These are phyloP conservation scores for Kwoniella shandongensis DNA, from an alignment of 768 basidiomycete species.

Conservation along the genomic window DNA sequence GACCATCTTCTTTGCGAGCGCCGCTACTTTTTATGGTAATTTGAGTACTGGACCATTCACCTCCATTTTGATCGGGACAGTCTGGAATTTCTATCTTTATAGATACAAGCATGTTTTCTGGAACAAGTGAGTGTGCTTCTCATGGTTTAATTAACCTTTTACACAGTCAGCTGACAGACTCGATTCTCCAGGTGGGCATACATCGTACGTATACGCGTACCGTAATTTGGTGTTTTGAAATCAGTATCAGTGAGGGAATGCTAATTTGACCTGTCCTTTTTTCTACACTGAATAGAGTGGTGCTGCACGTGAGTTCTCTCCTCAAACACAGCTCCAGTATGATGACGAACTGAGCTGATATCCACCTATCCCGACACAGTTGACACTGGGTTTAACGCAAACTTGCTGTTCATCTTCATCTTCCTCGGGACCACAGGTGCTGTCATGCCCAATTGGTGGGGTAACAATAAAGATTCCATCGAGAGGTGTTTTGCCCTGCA, in stretches of 20 bases:
- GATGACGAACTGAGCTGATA: background rate
- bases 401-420: constrained; percentile 19
- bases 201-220: constrained; percentile 8
- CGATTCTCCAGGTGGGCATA: constrained; percentile 4
- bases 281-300: background rate
- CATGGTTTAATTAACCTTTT: background rate
- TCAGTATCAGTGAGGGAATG: too few relatives aligned
- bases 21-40: constrained; percentile 17
- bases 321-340: too few relatives aligned
- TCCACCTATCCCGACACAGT: background rate
- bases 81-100: constrained; percentile 20
- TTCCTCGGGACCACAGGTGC: constrained; percentile 19
- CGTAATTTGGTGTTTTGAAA: background rate
- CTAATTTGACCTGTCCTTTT: too few relatives aligned
- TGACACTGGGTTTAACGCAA: constrained; percentile 15
- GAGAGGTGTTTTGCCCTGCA: constrained; percentile 15
- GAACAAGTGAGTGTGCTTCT: constrained; percentile 12
- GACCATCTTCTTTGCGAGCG: constrained; percentile 20
- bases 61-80: constrained; percentile 9
- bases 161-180: too few relatives aligned
- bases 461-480: constrained; percentile 12
- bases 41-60: constrained; percentile 19
- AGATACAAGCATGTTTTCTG: constrained; percentile 13
- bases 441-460: constrained; percentile 21
- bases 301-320: constrained; percentile 7